Evolutionary conservation across 1,139 yeast genomes (phyloP).

Genomic region (Geotrichum australiense): DNA sequence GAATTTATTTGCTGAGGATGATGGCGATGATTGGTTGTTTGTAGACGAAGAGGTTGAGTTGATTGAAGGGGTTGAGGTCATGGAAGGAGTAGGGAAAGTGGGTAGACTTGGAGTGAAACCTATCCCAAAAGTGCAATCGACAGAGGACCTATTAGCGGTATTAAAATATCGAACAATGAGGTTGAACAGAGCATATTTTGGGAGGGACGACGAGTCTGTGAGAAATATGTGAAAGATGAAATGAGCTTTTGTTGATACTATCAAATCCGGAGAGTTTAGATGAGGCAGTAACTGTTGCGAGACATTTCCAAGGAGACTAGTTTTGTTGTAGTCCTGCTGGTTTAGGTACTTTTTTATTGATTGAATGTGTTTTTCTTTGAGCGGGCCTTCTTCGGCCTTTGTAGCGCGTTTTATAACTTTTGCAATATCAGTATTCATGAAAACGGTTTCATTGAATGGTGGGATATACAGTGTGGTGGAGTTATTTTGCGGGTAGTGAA

Average conservation of each 20-base stretch:
- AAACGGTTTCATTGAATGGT: not conserved
- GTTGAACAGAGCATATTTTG: conserved; percentile 15
- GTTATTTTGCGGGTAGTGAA: not conserved
- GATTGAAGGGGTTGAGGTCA: conserved; percentile 6
- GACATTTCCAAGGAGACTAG: conserved; percentile 3
- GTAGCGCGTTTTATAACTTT: conserved; percentile 23
- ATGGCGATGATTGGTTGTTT: not conserved
- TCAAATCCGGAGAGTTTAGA: conserved; percentile 16
- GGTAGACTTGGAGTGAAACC: conserved; percentile 10
- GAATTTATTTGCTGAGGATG: not conserved
- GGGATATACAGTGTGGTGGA: not conserved
- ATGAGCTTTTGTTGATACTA: conserved; percentile 24
- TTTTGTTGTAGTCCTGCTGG: conserved; percentile 17
- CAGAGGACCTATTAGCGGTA: conserved; percentile 18
- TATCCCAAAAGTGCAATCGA: conserved; percentile 14
- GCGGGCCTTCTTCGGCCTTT: conserved; percentile 21
- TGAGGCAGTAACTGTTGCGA: conserved; percentile 19
- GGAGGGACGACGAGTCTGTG: conserved; percentile 19
- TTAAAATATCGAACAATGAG: conserved; percentile 13
- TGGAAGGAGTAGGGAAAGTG: conserved; percentile 11
- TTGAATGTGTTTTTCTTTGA: conserved; percentile 22
- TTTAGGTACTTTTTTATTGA: conserved; percentile 19
- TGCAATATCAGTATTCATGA: conserved; percentile 12
- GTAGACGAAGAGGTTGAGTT: conserved; percentile 1
- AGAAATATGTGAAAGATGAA: conserved; percentile 23